phyloP scores from a whole-genome alignment of 306 rosid genomes.

The Hippophae tibetana region DNA sequence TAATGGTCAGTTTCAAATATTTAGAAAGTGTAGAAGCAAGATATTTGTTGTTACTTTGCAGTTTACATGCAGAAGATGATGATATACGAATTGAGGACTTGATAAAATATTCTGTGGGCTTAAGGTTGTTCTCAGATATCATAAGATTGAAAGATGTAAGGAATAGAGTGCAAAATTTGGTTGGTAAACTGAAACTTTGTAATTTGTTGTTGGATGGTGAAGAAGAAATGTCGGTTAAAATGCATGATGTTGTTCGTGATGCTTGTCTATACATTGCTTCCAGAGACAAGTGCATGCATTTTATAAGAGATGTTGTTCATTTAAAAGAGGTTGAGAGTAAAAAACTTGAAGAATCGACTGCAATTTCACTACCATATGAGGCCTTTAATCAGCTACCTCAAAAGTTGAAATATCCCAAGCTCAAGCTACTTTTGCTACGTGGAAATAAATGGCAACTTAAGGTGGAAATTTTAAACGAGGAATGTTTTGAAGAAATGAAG shows the following conservation, averaged over 20 bases:
- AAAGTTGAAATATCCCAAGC: background rate
- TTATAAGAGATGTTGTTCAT: background rate
- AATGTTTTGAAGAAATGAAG: background rate
- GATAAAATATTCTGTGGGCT: background rate
- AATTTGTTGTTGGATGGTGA: slow-evolving; percentile 7
- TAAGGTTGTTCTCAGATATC: background rate
- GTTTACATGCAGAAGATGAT: background rate
- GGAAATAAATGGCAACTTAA: accelerated
- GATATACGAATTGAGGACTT: background rate
- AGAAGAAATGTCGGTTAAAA: background rate
- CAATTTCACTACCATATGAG: background rate
- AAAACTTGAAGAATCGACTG: background rate
- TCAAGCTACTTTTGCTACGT: background rate
- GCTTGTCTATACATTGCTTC: slow-evolving; percentile 6
- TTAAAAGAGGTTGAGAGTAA: background rate
- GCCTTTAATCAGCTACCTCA: background rate
- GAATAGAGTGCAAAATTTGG: slow-evolving; percentile 5
- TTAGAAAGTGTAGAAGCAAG: slow-evolving; percentile 2
- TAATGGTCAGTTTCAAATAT: slow-evolving; percentile 4
- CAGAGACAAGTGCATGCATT: background rate
- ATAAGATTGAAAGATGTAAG: background rate
- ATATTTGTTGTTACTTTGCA: background rate
- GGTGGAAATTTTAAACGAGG: no score
- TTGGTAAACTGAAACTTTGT: slow-evolving; percentile 4
- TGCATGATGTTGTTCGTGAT: slow-evolving; percentile 14